Percentiles rank a stretch among this genome's conserved stretches.
phyloP scores from a whole-genome alignment of 2,329 filamentous ascomycete species.

The Monosporascus sp. region DNA sequence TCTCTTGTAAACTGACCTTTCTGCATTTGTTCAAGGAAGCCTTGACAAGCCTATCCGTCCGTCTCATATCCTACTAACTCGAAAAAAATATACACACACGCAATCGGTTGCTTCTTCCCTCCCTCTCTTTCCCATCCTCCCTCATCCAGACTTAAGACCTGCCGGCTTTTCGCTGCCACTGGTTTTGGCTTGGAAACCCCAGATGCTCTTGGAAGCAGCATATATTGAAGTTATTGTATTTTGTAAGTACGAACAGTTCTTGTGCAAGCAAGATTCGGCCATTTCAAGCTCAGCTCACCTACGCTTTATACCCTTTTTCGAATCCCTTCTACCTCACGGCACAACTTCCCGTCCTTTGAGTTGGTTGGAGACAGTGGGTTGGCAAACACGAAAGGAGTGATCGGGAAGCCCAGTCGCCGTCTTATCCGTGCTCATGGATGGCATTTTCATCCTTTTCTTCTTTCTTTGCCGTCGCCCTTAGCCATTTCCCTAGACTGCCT shows the following conservation, averaged over 20 bases:
- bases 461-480: not conserved
- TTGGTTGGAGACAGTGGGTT: no score
- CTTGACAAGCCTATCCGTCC: not conserved
- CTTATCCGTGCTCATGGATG: not conserved
- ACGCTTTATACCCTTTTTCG: no score
- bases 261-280: slow-evolving; percentile 2
- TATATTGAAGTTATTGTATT: slow-evolving; percentile 15
- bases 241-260: slow-evolving; percentile 8
- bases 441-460: not conserved
- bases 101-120: slow-evolving; percentile 1
- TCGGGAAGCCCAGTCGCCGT: not conserved
- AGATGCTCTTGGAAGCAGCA: slow-evolving; percentile 9
- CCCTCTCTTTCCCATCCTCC: slow-evolving; percentile 11
- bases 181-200: slow-evolving; percentile 14
- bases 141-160: slow-evolving; percentile 12
- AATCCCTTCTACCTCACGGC: no score
- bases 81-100: not conserved
- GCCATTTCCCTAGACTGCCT: not conserved
- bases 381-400: no score
- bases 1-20: not conserved
- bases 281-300: no score
- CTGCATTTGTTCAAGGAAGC: no score
- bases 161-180: slow-evolving; percentile 14
- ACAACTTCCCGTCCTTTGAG: no score
- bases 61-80: not conserved